Base-by-base conservation (phyloP, 192 early-diverging fungal species). In the Podila epicladia region DNA sequence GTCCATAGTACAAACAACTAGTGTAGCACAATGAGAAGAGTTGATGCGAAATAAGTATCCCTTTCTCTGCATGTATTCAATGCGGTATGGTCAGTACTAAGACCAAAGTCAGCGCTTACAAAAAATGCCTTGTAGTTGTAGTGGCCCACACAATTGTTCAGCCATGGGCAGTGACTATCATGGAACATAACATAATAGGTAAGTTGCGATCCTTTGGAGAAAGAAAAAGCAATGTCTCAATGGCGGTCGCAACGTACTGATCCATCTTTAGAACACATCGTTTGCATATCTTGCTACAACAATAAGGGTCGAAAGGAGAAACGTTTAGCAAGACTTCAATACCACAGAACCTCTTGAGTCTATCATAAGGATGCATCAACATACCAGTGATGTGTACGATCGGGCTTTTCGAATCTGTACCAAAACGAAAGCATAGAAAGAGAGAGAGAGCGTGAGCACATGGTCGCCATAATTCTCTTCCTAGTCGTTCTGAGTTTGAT, bases 201-300 rank as follows among this genome's bases (percentile, higher is more conserved):
- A 62, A 26, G 35, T 0, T 26, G 53, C 55, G 48, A 55, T 49
- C 19, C 7, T 1, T 41, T 9, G 9, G 9, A 41, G 15, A 50
- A 57, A 61, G 41, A 48, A 24, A 45, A 12, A 1, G 49, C 5
- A 28, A 55, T 29, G 6, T 19, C 26, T 32, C 9, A 17, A 45
- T 22, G 35, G 68, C 19, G 26, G 29, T 38, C 31, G 29, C 45
- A 17, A 67, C 82, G 68, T 73, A 84, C 82, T 85, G 83, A 50
- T 85, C 83, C 83, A 85, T 85, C 29, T 85, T 85, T 59, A 82
- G 72, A 62, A 82, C 69, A 69, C 83, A 85, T 60, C 83, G 76
- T 28, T 82, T 72, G 38, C 68, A 74, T 6, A 64, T 71, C 0
- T 61, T 71, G 48, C 68, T 72, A 60, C 55, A 57, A 15, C 5